These are phyloP conservation scores for Colletotrichum sojae DNA, from an alignment of 2,329 filamentous ascomycete genomes.

Conservation along the genomic window DNA sequence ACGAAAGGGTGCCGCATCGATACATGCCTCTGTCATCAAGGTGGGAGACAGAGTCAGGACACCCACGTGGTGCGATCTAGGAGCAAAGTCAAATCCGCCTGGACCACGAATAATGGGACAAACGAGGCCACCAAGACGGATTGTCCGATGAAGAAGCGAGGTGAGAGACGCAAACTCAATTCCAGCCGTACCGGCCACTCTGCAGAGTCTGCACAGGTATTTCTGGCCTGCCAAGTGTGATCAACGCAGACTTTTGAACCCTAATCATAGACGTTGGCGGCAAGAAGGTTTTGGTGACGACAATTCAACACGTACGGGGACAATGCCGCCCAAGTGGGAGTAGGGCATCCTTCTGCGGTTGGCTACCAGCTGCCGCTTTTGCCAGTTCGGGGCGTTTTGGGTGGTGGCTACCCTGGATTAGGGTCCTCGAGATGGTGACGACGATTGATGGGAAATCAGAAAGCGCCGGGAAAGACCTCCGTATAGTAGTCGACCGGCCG, in stretches of 20 bases:
- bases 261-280: neutral
- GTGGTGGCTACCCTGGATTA: constrained; percentile 21
- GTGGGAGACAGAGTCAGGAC: neutral
- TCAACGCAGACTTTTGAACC: constrained; percentile 1
- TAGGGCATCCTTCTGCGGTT: constrained; percentile 1
- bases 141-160: constrained; percentile 30
- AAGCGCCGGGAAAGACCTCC: too few species aligned
- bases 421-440: neutral
- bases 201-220: neutral
- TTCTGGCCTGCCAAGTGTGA: constrained; percentile 17
- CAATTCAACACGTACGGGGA: neutral
- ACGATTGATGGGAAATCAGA: too few species aligned
- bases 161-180: constrained; percentile 23
- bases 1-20: constrained; percentile 1
- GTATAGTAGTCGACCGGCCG: neutral
- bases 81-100: constrained; percentile 5
- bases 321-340: neutral
- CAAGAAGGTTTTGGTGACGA: constrained; percentile 7
- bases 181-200: constrained; percentile 3
- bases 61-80: constrained; percentile 4
- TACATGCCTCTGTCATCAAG: neutral
- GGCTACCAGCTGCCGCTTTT: constrained; percentile 7
- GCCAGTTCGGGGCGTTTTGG: neutral
- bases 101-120: constrained; percentile 20
- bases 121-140: constrained; percentile 23